These are phyloP conservation scores for Fusarium cicatricum DNA, from an alignment of 2,329 filamentous ascomycete genomes.

Conservation along the genomic window DNA sequence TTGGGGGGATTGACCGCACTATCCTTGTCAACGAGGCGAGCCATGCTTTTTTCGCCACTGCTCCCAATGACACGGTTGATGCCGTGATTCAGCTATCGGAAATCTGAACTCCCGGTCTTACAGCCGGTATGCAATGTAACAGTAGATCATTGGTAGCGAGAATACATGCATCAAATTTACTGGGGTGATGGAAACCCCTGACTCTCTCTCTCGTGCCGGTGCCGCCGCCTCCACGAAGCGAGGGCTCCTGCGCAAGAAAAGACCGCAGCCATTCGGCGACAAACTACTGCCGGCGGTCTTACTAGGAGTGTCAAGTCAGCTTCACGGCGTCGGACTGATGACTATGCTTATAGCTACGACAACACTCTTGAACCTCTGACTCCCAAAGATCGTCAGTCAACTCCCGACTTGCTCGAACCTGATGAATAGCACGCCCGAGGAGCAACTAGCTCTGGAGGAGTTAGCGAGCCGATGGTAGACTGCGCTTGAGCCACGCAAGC, in stretches of 20 bases:
- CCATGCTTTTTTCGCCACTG: constrained; percentile 9
- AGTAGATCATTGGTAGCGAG: too few species aligned
- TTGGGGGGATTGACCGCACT: not conserved
- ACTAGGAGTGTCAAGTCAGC: constrained; percentile 52
- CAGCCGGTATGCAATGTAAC: too few species aligned
- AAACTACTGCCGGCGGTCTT: constrained; percentile 55
- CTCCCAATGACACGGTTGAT: not conserved
- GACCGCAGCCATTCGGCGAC: constrained; percentile 59
- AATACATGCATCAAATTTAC: too few species aligned
- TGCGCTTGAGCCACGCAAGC: constrained; percentile 54
- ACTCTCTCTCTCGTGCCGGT: too few species aligned
- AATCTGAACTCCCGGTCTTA: too few species aligned
- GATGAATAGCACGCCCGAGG: constrained; percentile 92
- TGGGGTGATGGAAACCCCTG: too few species aligned
- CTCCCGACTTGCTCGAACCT: constrained; percentile 62
- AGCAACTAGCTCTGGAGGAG: constrained; percentile 81
- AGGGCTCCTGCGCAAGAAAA: constrained; percentile 70
- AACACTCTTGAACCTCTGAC: constrained; percentile 44
- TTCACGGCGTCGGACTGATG: constrained; percentile 55
- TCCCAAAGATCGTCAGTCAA: constrained; percentile 41
- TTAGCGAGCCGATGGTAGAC: constrained; percentile 64
- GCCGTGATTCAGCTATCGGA: not conserved
- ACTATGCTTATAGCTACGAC: constrained; percentile 42
- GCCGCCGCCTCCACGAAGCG: too few species aligned
- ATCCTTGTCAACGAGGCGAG: constrained; percentile 2